Evolutionary conservation across 2,329 filamentous ascomycete genomes (phyloP).

Genomic region (Monosporascus cannonballus): DNA sequence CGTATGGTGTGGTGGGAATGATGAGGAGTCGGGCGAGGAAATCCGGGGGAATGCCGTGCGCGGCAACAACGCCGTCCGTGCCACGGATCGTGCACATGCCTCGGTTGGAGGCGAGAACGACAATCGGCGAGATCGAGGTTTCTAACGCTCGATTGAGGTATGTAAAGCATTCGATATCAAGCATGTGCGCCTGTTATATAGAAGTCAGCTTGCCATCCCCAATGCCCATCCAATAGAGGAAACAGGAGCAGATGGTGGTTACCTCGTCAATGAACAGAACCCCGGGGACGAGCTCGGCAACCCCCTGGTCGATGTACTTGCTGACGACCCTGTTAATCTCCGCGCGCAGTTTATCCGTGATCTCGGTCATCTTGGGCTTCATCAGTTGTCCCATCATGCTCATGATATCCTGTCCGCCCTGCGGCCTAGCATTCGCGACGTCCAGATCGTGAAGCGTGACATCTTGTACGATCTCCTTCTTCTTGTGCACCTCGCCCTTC

Average conservation of each 20-base stretch:
- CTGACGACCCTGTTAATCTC: conserved; percentile 99
- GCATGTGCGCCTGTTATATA: conserved; percentile 80
- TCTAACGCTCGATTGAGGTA: conserved; percentile 98
- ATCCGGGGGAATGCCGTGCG: conserved; percentile 91
- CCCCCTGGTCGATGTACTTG: conserved; percentile 97
- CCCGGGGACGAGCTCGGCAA: conserved; percentile 95
- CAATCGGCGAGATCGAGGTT: conserved; percentile 89
- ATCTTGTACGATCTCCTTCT: conserved; percentile 99
- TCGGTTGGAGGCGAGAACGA: conserved; percentile 94
- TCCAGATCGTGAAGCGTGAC: conserved; percentile 96
- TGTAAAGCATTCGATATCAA: conserved; percentile 98
- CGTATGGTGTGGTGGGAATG: conserved; percentile 88
- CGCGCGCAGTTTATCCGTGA: conserved; percentile 89
- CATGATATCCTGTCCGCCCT: conserved; percentile 99
- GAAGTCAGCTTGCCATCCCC: conserved; percentile 5
- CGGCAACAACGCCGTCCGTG: conserved; percentile 72
- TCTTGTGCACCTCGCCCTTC: conserved; percentile 99
- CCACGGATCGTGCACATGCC: conserved; percentile 90
- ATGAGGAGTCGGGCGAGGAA: conserved; percentile 92
- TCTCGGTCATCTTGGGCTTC: conserved; percentile 99
- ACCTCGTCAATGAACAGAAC: conserved; percentile 99
- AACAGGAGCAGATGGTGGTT: conserved; percentile 23
- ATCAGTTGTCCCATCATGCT: conserved; percentile 99
- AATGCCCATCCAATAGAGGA: conserved; percentile 1
- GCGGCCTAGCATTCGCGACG: conserved; percentile 88